Base-by-base conservation (phyloP, 768 basidiomycete genomes). In the Suillus subaureus region DNA sequence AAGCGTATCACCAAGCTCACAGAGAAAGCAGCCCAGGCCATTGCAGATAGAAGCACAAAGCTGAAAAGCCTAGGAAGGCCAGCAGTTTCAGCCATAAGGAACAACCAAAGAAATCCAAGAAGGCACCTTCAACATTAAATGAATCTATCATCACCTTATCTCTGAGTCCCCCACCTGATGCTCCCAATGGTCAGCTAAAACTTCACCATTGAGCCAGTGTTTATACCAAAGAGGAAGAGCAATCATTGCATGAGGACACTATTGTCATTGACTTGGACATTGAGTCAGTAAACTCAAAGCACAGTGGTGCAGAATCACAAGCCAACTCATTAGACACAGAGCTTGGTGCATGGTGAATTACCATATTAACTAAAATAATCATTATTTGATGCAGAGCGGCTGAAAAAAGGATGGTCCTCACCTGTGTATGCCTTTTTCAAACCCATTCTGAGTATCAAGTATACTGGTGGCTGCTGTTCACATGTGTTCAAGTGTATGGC, bases 391-490 rank as follows among this genome's bases (percentile, higher is more conserved):
- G 43, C 1, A 43, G 43, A 43, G 8, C 8, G 9, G 18, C 43
- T 43, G 43, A 18, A 43, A 33, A 76, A 69, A 40, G 74, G 65
- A 2, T 77, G 74, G 75, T 66, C 55, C 16, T 68, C 75, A n/a
- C 68, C 69, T 1, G 65, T 78, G 3, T 78, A 78, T 65, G 73
- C 66, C 0, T 78, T 76, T 64, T 77, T 73, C 61, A 26, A 73
- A 1, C 68, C 71, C 0, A 51, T 31, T 2, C 69, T 56, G 16
- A 31, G 1, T 1, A 75, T 77, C 39, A 66, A 67, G 13, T 64
- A 74, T 43, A 39, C 66, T 9, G 63, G 69, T 9, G 70, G 61
- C 9, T 68, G 67, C 18, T 56, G 64, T 9, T 62, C 54, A 33
- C 74, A 77, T 58, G 61, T 63, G 15, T 78, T 78, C 68, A 40